Evolutionary conservation across 1,284 basidiomycete genomes (phyloP), one percentile per base, ranked within the genome.

Genomic region (Ustilago vetiveriae): DNA sequence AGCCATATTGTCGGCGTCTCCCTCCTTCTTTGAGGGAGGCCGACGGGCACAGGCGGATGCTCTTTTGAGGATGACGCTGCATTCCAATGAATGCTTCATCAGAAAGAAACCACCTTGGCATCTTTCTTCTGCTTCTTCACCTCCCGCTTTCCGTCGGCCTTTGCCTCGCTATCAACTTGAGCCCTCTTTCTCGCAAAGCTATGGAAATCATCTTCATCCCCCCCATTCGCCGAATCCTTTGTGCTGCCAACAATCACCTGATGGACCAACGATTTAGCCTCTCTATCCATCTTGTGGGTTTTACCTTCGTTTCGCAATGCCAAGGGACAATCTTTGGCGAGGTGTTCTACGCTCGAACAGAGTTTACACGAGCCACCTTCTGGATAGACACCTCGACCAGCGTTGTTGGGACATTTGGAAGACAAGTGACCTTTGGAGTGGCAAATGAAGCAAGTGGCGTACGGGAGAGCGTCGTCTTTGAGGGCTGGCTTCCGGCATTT

Each of bases 171-270:
- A 38, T 90, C 88, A 1, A 91, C 84, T 60, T 88, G 86, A 8
- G 82, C 84, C 45, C 85, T 86, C 63, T 84, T 86, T 38, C 91
- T 86, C 73, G 88, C 89, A 78, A 92, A 86, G 6, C 85, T 85
- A 82, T 94, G 92, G 83, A 94, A 95, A 79, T 95, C 92, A 78
- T 95, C 93, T 83, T 96, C 93, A 79, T 95, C 93, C 1, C 92
- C 89, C 11, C 92, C 92, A 0, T 86, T 26, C 86, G 88, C 4
- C 43, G 82, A 19, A 88, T 81, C 0, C 84, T 60, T 0, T 83
- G 76, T 6, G 75, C 77, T 27, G 0, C 67, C 67, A 3, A 65
- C 56, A 27, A 65, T 55, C 27, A 57, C 43, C 50, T 62, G 53
- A 36, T 53, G 44, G 1, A 59, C 48, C 46, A 51, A 38, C 48